Base-by-base conservation (phyloP, 495 filamentous ascomycete species). In the Margaritispora aquatica region DNA sequence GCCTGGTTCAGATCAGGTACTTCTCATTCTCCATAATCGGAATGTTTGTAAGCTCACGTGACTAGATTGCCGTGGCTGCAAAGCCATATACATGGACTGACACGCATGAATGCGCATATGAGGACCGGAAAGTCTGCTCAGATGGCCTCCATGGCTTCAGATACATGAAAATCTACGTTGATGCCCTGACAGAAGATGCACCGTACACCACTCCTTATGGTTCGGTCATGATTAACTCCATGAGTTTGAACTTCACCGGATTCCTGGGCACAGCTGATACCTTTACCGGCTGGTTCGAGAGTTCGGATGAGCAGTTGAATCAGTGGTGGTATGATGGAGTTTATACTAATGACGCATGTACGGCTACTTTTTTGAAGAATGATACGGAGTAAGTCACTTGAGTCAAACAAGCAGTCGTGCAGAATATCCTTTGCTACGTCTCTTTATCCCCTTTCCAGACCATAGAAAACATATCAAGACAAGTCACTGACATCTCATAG, bases 291-390 rank as follows among this genome's bases (percentile, higher is more conserved):
- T 77, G 71, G 71, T 77, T 79, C 52, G 70, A 77, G 55, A 74
- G 74, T 21, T 78, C 74, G 10, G 75, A 79, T 51, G 59, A 68
- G 5, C 56, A 75, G 9, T 61, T 79, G 3, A 79, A 73, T 38
- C 74, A 77, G 61, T 79, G 70, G 70, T 79, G 74, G 74, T 79
- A 70, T 55, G 73, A 77, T 63, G 73, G 68, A 15, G 73, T 74
- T 4, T 77, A 79, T 55, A 79, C 76, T 1, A 70, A 69, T 15
- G 76, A 79, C 48, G 69, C 77, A 66, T 63, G 63, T 54, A 79
- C 70, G 1, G 71, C 71, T 47, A 62, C 57, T 0, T 77, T 79
- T 61, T 47, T 65, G 15, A 65, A 57, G 22, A 69, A 74, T 59
- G 65, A 73, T 44, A 70, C 68, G 9, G 74, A 76, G 50, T n/a